phyloP scores from a whole-genome alignment of 2,329 filamentous ascomycete genomes.

The Ophiocordyceps camponoti-floridani region DNA sequence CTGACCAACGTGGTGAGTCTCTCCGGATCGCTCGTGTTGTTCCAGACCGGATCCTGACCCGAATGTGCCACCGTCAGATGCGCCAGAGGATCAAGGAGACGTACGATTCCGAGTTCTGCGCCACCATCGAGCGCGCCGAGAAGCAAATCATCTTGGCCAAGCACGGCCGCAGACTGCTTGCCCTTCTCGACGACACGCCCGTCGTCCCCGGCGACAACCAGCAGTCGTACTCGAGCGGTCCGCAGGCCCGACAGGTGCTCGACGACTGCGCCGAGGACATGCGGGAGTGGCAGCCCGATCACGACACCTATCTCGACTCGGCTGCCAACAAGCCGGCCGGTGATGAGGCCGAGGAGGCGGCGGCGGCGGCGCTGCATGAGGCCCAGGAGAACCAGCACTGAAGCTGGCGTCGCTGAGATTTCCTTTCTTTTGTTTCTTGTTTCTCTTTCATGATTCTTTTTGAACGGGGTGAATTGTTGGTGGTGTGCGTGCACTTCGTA shows the following conservation, averaged over 20 bases:
- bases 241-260: slow-evolving; percentile 64
- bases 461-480: too few relatives aligned
- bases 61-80: slow-evolving; percentile 34
- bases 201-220: slow-evolving; percentile 72
- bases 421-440: background rate
- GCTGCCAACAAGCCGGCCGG: slow-evolving; percentile 5
- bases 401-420: background rate
- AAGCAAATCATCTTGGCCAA: slow-evolving; percentile 91
- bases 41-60: background rate
- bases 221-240: slow-evolving; percentile 44
- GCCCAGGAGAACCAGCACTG: background rate
- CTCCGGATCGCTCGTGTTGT: background rate
- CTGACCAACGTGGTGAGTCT: slow-evolving; percentile 72
- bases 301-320: slow-evolving; percentile 13
- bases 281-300: slow-evolving; percentile 46
- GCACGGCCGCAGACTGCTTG: slow-evolving; percentile 70
- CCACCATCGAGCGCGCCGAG: slow-evolving; percentile 87
- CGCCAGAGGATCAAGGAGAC: slow-evolving; percentile 93
- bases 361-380: slow-evolving; percentile 1
- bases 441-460: background rate
- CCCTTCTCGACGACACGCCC: slow-evolving; percentile 75
- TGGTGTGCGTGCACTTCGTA: background rate
- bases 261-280: slow-evolving; percentile 88
- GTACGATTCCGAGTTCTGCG: slow-evolving; percentile 73
- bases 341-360: slow-evolving; percentile 11